Percentiles rank a stretch among this genome's conserved stretches.
Conservation (phyloP, 768 basidiomycete genomes). For the Boletus reticulatus region DNA sequence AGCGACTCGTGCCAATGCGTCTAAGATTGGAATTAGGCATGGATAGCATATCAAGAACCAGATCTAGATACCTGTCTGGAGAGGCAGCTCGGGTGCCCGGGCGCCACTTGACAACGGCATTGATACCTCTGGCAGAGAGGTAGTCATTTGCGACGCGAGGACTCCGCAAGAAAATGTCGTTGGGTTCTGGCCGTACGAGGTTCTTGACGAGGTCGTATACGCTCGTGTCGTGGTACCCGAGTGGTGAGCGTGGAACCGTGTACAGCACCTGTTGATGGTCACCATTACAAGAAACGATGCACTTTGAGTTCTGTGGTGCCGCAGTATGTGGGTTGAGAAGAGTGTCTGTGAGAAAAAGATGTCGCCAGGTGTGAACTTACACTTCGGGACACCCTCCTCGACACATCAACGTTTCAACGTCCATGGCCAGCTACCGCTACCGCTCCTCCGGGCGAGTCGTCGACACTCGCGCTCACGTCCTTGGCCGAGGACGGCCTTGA, state of each 20-base stretch:
- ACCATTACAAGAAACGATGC: too few relatives aligned
- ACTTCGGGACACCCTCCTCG: slow-evolving; percentile 53
- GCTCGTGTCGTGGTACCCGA: slow-evolving; percentile 83
- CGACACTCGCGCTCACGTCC: slow-evolving; percentile 67
- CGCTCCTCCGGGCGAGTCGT: slow-evolving; percentile 40
- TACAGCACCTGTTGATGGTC: slow-evolving; percentile 73
- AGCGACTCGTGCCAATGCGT: too few relatives aligned
- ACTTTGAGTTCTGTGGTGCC: too few relatives aligned
- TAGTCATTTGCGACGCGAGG: too few relatives aligned
- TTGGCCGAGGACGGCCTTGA: slow-evolving; percentile 68
- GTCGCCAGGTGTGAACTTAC: slow-evolving; percentile 44
- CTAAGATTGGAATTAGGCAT: too few relatives aligned
- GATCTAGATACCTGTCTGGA: too few relatives aligned
- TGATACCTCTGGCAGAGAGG: too few relatives aligned
- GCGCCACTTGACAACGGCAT: too few relatives aligned
- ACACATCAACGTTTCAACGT: slow-evolving; percentile 38
- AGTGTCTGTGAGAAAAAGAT: neutral
- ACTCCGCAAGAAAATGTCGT: too few relatives aligned
- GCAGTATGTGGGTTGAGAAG: too few relatives aligned
- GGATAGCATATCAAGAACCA: too few relatives aligned
- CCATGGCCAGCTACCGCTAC: slow-evolving; percentile 40
- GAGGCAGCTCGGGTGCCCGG: too few relatives aligned
- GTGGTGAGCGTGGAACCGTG: slow-evolving; percentile 75
- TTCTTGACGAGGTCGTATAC: slow-evolving; percentile 72
- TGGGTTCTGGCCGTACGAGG: slow-evolving; percentile 41